Base-by-base conservation (phyloP, 2,329 filamentous ascomycete species). In the Chalaropsis thielavioides region DNA sequence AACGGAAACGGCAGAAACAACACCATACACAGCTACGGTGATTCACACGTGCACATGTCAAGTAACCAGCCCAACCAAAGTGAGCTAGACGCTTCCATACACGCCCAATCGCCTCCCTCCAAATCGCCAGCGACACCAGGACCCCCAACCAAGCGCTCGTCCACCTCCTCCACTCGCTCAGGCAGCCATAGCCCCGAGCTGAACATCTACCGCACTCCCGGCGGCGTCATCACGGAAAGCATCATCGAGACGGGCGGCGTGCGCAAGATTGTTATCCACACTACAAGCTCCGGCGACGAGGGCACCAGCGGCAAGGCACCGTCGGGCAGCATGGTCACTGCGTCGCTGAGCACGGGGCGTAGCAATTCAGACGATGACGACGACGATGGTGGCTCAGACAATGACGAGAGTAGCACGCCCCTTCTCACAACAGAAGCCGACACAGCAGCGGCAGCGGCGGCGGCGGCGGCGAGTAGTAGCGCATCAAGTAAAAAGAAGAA, bases 211-310 rank as follows among this genome's bases (percentile, higher is more conserved):
- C 64, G 79, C 11, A 84, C 85, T 5, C 80, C 87, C 65, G 89
- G 85, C 69, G 88, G 89, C 35, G 89, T 86, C 72, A 90, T 92
- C 70, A 90, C 88, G 0, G 88, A 92, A 74, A 89, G 88, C 67
- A 78, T 89, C n/a, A 77, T 91, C 65, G 86, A 92, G 71, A 79
- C 86, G 1, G 84, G 86, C 64, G 89, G 89, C 1, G 81, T 91
- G 63, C 83, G 84, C 68, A 92, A 92, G 75, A 83, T 90, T 56
- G 83, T 92, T 0, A 77, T 92, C 13, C 74, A 75, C 67, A 75
- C 73, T 6, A 72, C 69, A 1, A 74, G 72, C 67, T 74, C 73
- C 13, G 70, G 70, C 10, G 73, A 75, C 10, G 75, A 75, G 58
- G 68, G 61, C n/a, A 11, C 44, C 17, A 61, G 41, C 35, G 38